phyloP scores from a whole-genome alignment of 2,329 filamentous ascomycete species.

The Cytospora mali region DNA sequence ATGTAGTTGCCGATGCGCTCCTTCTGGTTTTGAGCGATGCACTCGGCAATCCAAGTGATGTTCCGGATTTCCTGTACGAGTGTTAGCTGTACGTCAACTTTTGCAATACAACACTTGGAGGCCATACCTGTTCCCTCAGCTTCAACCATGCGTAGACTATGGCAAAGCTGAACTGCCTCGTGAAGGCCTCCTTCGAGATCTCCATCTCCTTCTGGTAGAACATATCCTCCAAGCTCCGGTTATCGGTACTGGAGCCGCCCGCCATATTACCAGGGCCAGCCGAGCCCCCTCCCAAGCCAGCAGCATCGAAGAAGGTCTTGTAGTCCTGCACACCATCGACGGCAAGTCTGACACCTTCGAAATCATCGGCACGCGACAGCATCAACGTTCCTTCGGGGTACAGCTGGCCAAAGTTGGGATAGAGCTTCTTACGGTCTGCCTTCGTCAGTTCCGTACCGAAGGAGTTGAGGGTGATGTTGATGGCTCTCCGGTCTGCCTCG shows the following conservation, averaged over 20 bases:
- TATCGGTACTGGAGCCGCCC: conserved; percentile 76
- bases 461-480: conserved; percentile 99
- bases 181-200: conserved; percentile 92
- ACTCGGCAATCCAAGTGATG: conserved; percentile 99
- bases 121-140: conserved; percentile 86
- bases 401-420: conserved; percentile 86
- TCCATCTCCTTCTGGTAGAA: conserved; percentile 99
- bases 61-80: conserved; percentile 87
- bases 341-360: conserved; percentile 89
- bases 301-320: conserved; percentile 93
- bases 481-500: conserved; percentile 92
- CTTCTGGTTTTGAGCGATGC: conserved; percentile 99
- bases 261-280: conserved; percentile 82
- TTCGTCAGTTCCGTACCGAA: conserved; percentile 97
- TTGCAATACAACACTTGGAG: neutral
- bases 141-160: conserved; percentile 99
- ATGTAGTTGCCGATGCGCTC: conserved; percentile 99
- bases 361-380: conserved; percentile 91
- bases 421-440: conserved; percentile 91
- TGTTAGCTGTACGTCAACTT: conserved; percentile 38
- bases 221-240: conserved; percentile 91
- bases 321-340: conserved; percentile 94
- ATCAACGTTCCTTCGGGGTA: conserved; percentile 95
- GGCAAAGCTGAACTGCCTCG: conserved; percentile 90
- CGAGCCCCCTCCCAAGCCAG: conserved; percentile 72